Percentiles rank a stretch among this genome's conserved stretches.
phyloP scores from a whole-genome alignment of 2,329 filamentous ascomycete genomes.

The Volutella citrinella region DNA sequence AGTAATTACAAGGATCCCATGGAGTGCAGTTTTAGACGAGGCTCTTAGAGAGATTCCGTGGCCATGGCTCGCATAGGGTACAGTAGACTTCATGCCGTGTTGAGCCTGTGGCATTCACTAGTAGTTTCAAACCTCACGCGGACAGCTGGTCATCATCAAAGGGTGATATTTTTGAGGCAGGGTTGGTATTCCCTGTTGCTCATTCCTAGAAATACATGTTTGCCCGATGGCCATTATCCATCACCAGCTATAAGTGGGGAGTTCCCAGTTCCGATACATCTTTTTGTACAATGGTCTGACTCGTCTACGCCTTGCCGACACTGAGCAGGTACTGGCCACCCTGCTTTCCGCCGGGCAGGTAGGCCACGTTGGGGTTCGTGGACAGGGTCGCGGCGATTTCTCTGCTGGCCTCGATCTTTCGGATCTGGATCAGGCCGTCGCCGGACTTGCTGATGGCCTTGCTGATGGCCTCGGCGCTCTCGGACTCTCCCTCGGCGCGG shows the following conservation, averaged over 20 bases:
- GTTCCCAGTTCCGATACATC: constrained; percentile 22
- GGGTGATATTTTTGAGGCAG: constrained; percentile 21
- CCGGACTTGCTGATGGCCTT: constrained; percentile 91
- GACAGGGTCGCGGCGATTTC: constrained; percentile 92
- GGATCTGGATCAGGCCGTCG: constrained; percentile 91
- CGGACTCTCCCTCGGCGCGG: constrained; percentile 94
- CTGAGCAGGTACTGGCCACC: constrained; percentile 54
- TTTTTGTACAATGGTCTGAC: constrained; percentile 14
- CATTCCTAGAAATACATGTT: constrained; percentile 35
- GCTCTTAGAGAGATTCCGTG: no score
- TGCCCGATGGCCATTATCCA: constrained; percentile 23
- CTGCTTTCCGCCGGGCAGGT: constrained; percentile 76
- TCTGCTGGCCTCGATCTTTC: constrained; percentile 93
- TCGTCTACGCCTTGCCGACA: constrained; percentile 40
- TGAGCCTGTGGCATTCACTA: no score
- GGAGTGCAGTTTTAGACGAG: no score
- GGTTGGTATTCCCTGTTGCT: constrained; percentile 20
- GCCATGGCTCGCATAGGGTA: no score
- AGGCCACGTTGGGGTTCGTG: constrained; percentile 91
- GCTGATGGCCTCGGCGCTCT: constrained; percentile 92
- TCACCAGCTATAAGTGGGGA: constrained; percentile 34
- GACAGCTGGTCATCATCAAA: no score
- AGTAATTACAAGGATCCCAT: constrained; percentile 1
- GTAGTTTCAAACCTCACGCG: no score
- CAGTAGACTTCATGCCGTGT: no score